A percentile compares a stretch with the other conserved stretches of the same genome.
Conservation (phyloP, 1,284 basidiomycete genomes). For the Pseudozyma pruni region DNA sequence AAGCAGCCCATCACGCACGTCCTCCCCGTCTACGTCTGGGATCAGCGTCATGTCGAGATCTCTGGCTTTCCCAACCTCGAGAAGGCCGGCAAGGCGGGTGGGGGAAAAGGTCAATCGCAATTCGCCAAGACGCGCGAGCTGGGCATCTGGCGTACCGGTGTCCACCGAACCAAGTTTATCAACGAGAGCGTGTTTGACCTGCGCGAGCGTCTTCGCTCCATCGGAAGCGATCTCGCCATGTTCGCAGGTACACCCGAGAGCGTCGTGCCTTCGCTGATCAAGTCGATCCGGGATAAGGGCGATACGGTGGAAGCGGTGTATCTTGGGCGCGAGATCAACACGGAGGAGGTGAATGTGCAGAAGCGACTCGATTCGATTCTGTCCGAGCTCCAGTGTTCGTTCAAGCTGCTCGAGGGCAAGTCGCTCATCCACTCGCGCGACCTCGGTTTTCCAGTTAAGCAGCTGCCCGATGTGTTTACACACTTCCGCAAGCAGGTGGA, state of each 20-base stretch:
- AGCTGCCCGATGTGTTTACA: slow-evolving; percentile 62
- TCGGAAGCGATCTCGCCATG: slow-evolving; percentile 53
- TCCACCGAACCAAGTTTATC: slow-evolving; percentile 53
- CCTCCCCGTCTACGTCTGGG: slow-evolving; percentile 58
- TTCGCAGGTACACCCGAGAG: slow-evolving; percentile 56
- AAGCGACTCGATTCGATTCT: slow-evolving; percentile 22
- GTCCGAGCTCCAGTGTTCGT: slow-evolving; percentile 8
- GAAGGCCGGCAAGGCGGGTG: slow-evolving; percentile 31
- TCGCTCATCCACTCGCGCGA: slow-evolving; percentile 36
- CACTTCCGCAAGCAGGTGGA: slow-evolving; percentile 62
- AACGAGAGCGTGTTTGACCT: slow-evolving; percentile 57
- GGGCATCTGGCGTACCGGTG: slow-evolving; percentile 51
- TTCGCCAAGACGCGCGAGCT: slow-evolving; percentile 49
- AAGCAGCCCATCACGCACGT: slow-evolving; percentile 53
- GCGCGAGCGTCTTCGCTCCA: slow-evolving; percentile 20
- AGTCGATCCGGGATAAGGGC: slow-evolving; percentile 66
- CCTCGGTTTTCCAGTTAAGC: slow-evolving; percentile 49
- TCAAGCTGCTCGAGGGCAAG: slow-evolving; percentile 41
- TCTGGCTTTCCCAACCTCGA: slow-evolving; percentile 44
- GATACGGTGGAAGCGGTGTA: slow-evolving; percentile 70
- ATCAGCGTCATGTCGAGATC: slow-evolving; percentile 54
- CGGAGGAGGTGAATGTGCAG: slow-evolving; percentile 56
- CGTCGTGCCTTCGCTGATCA: slow-evolving; percentile 66
- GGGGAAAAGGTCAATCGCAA: slow-evolving; percentile 22
- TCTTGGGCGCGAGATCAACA: slow-evolving; percentile 69